Evolutionary conservation across 106 monocot species (phyloP).

Genomic region (Hemerocallis citrina): DNA sequence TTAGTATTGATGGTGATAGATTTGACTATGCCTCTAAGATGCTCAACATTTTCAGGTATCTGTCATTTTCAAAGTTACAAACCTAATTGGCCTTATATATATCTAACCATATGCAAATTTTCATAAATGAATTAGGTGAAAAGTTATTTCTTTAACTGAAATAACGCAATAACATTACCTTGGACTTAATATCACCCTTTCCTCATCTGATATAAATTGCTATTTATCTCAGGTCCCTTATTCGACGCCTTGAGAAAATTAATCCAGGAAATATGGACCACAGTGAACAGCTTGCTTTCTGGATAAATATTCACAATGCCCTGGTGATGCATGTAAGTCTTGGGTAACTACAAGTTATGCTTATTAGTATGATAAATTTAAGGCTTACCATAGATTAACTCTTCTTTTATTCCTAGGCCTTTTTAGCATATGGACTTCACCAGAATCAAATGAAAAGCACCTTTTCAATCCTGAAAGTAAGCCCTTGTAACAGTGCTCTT

Average conservation of each 20-base stretch:
- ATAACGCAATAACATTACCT: not conserved
- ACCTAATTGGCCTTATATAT: not conserved
- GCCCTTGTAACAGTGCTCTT: not conserved
- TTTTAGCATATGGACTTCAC: slow-evolving; percentile 66
- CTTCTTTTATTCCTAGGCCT: slow-evolving; percentile 41
- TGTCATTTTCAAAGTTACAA: not conserved
- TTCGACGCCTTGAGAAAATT: slow-evolving; percentile 42
- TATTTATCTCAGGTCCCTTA: slow-evolving; percentile 34
- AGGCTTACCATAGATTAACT: not conserved
- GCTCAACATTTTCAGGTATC: slow-evolving; percentile 57
- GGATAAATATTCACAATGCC: slow-evolving; percentile 94
- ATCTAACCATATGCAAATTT: not conserved
- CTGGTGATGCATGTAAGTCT: slow-evolving; percentile 87
- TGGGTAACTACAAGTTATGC: not conserved
- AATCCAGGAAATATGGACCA: slow-evolving; percentile 57
- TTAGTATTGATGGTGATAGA: slow-evolving; percentile 52
- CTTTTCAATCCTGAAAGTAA: slow-evolving; percentile 54
- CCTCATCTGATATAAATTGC: not conserved
- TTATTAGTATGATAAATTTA: not conserved
- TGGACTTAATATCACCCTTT: not conserved
- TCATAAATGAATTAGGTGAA: not conserved
- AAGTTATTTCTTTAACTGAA: not conserved
- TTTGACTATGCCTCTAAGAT: slow-evolving; percentile 57
- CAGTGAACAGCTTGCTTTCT: slow-evolving; percentile 72
- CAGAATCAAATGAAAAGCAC: slow-evolving; percentile 48